Evolutionary conservation across 306 rosid genomes (phyloP).

Genomic region (Astragalus glycyphyllos): DNA sequence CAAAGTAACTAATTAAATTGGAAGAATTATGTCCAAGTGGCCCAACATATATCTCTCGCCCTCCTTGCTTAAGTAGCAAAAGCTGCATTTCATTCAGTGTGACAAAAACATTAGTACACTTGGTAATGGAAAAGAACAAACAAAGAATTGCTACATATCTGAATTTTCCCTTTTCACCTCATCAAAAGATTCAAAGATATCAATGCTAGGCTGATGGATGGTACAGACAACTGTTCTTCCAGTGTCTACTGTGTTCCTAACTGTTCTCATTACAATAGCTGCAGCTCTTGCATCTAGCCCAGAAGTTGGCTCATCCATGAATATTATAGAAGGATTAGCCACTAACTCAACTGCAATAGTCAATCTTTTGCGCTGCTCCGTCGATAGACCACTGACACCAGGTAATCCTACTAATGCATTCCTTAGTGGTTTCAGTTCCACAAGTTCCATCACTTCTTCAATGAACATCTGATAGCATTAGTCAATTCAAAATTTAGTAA

Average conservation of each 20-base stretch:
- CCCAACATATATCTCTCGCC: constrained; percentile 58
- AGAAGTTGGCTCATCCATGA: constrained; percentile 82
- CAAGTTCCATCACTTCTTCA: constrained; percentile 72
- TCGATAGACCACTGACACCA: constrained; percentile 64
- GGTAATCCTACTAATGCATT: constrained; percentile 66
- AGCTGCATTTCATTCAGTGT: constrained; percentile 49
- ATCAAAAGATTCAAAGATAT: constrained; percentile 70
- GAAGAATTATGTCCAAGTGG: constrained; percentile 57
- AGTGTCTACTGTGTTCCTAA: constrained; percentile 70
- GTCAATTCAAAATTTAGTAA: constrained; percentile 7
- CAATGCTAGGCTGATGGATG: constrained; percentile 77
- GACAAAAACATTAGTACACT: constrained; percentile 30
- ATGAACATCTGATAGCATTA: constrained; percentile 58
- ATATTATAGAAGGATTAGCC: constrained; percentile 71
- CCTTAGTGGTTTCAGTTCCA: constrained; percentile 60
- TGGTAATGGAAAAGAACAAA: constrained; percentile 19
- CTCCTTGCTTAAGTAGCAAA: constrained; percentile 61
- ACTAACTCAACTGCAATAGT: constrained; percentile 73
- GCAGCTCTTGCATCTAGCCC: constrained; percentile 77
- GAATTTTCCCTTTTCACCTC: constrained; percentile 48
- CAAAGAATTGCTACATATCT: not conserved
- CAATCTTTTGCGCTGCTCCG: constrained; percentile 69
- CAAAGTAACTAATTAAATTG: constrained; percentile 52
- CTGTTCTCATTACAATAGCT: constrained; percentile 70
- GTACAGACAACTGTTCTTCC: constrained; percentile 79